Conservation (phyloP, 2,329 filamentous ascomycete genomes). For the Dactylellina sp. region DNA sequence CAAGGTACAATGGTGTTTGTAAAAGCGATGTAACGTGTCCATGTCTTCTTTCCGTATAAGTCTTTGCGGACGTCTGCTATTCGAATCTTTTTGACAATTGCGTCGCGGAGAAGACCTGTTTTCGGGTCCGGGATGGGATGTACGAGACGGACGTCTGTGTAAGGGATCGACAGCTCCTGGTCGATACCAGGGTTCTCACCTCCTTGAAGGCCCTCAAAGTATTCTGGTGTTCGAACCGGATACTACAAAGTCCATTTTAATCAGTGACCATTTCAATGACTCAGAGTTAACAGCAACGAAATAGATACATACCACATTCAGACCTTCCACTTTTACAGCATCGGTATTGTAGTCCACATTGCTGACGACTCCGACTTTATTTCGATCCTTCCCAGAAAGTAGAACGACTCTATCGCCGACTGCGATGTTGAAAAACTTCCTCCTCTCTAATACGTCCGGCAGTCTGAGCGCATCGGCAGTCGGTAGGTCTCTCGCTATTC, state of each 20-base stretch:
- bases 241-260: slow-evolving; percentile 14
- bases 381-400: slow-evolving; percentile 80
- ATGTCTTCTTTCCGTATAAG: slow-evolving; percentile 67
- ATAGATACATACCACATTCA: slow-evolving; percentile 72
- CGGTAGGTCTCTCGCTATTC: slow-evolving; percentile 50
- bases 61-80: slow-evolving; percentile 68
- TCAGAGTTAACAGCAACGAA: background rate
- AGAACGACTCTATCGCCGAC: slow-evolving; percentile 84
- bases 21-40: slow-evolving; percentile 74
- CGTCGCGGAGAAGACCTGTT: slow-evolving; percentile 76
- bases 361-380: slow-evolving; percentile 81
- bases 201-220: slow-evolving; percentile 60
- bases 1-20: slow-evolving; percentile 77
- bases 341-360: slow-evolving; percentile 69
- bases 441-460: slow-evolving; percentile 59
- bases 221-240: slow-evolving; percentile 48
- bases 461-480: slow-evolving; percentile 32
- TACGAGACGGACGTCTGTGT: slow-evolving; percentile 83
- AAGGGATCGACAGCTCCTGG: slow-evolving; percentile 71
- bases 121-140: slow-evolving; percentile 76
- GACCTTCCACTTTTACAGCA: slow-evolving; percentile 72
- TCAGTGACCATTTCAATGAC: background rate
- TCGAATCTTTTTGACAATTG: slow-evolving; percentile 79
- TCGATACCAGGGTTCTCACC: slow-evolving; percentile 64
- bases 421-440: slow-evolving; percentile 71